Evolutionary conservation across 129 eudicot genomes (phyloP), one percentile per base, ranked within the genome.

Genomic region (Tanacetum coccineum): DNA sequence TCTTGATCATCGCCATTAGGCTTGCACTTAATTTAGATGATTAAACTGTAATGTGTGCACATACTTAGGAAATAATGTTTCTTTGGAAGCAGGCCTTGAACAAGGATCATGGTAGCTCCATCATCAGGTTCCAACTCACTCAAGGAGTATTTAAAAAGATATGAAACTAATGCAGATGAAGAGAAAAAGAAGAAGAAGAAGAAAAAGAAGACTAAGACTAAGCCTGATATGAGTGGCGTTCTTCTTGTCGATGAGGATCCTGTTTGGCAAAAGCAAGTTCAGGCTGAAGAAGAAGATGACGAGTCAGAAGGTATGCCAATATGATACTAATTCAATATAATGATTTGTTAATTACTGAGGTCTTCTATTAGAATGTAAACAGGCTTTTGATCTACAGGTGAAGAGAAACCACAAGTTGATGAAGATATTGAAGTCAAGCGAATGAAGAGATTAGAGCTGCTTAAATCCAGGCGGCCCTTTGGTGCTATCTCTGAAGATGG

Each of bases 401-500:
- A 92, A 73, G 95, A 86, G 82, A 82, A 72, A 86, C 96, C 98
- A 48, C 92, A 72, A 69, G 81, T 93, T 50, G 87, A 93, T 53
- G 98, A 93, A 75, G 96, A 93, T 73, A 87, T 93, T 19, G 95
- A 93, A 76, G 90, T 93, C 58, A 93, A 93, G 64, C 79, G 95
- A 22, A 86, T 93, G 95, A 93, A 82, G 70, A 89, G 95, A 79
- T 79, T 93, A 64, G 96, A 93, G 73, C 86, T 64, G 28, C 49
- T 86, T 14, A 82, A 79, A 50, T 59, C 78, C 14, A 77, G 64
- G 49, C 90, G 93, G 54, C 91, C 96, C 68, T 84, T 82, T 73
- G 95, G 96, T 46, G 79, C 69, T 68, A 84, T 93, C 30, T 93
- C 96, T 18, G 98, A 93, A 54, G 98, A 93, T 84, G 98, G 98